These are phyloP conservation scores for Chrysoporthe austroafricana DNA, from an alignment of 2,329 filamentous ascomycete species.

Conservation along the genomic window DNA sequence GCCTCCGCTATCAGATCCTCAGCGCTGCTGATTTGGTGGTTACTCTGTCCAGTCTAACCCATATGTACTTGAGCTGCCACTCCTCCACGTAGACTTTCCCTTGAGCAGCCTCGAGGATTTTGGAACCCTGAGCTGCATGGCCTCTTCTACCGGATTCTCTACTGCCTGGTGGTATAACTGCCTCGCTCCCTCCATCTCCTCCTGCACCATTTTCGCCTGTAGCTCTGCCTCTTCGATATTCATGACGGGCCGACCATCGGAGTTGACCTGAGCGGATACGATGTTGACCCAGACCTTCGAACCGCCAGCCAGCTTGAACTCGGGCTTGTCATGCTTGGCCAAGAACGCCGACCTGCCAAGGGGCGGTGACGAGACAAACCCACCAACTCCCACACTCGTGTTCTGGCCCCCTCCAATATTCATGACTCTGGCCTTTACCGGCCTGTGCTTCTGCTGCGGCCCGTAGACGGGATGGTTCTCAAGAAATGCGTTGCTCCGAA, in stretches of 20 bases:
- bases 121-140: constrained; percentile 3
- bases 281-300: constrained; percentile 58
- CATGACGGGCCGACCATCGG: constrained; percentile 54
- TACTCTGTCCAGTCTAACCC: background rate
- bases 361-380: constrained; percentile 53
- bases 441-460: constrained; percentile 55
- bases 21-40: background rate
- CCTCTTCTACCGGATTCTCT: constrained; percentile 37
- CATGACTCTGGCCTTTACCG: constrained; percentile 56
- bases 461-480: constrained; percentile 66
- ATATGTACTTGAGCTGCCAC: background rate
- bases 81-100: background rate
- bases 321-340: constrained; percentile 1
- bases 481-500: constrained; percentile 58
- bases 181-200: constrained; percentile 47
- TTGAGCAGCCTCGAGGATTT: background rate
- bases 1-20: background rate
- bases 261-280: constrained; percentile 49
- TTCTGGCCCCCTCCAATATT: background rate
- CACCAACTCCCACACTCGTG: constrained; percentile 53
- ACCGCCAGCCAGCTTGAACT: constrained; percentile 57
- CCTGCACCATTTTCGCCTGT: constrained; percentile 48
- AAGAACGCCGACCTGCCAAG: background rate
- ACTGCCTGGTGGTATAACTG: constrained; percentile 38
- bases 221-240: constrained; percentile 44